These are phyloP conservation scores for Fonsecaea monophora DNA, from an alignment of 2,329 filamentous ascomycete species.

Conservation along the genomic window DNA sequence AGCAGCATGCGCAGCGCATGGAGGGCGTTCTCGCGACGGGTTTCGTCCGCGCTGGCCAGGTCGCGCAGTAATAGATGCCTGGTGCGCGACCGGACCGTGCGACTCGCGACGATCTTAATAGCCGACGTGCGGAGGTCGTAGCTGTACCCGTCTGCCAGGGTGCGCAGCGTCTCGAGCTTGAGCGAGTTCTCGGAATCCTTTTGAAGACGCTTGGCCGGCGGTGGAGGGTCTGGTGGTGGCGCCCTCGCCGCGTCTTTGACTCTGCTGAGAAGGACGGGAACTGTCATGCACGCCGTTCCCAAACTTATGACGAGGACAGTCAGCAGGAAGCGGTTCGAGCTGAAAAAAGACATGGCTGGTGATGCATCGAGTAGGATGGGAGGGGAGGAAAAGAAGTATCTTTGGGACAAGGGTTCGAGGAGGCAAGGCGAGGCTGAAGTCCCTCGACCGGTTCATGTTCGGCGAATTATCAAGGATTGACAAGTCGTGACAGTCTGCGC, in stretches of 20 bases:
- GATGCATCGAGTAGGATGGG: background rate
- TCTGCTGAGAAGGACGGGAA: slow-evolving; percentile 25
- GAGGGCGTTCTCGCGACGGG: slow-evolving; percentile 50
- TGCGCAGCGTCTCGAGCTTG: slow-evolving; percentile 66
- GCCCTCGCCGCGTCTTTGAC: slow-evolving; percentile 33
- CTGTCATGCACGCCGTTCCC: slow-evolving; percentile 23
- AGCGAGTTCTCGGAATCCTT: slow-evolving; percentile 36
- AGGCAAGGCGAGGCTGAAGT: slow-evolving; percentile 22
- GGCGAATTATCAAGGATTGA: slow-evolving; percentile 7
- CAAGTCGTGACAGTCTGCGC: background rate
- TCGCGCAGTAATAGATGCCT: slow-evolving; percentile 52
- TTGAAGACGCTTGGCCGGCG: slow-evolving; percentile 29
- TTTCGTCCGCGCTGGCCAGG: slow-evolving; percentile 48
- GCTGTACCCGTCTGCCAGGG: slow-evolving; percentile 73
- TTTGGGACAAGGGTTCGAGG: too few relatives aligned
- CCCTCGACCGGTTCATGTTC: background rate
- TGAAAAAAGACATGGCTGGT: slow-evolving; percentile 29
- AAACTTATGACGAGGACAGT: slow-evolving; percentile 24
- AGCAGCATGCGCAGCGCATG: slow-evolving; percentile 54
- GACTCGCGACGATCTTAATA: slow-evolving; percentile 55
- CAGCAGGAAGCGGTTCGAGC: slow-evolving; percentile 29
- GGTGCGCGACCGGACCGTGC: slow-evolving; percentile 51
- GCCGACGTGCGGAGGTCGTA: slow-evolving; percentile 72
- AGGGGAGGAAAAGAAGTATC: background rate
- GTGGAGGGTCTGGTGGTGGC: slow-evolving; percentile 26